Base-by-base conservation (phyloP, 2,329 filamentous ascomycete genomes). In the Phoma sp. region DNA sequence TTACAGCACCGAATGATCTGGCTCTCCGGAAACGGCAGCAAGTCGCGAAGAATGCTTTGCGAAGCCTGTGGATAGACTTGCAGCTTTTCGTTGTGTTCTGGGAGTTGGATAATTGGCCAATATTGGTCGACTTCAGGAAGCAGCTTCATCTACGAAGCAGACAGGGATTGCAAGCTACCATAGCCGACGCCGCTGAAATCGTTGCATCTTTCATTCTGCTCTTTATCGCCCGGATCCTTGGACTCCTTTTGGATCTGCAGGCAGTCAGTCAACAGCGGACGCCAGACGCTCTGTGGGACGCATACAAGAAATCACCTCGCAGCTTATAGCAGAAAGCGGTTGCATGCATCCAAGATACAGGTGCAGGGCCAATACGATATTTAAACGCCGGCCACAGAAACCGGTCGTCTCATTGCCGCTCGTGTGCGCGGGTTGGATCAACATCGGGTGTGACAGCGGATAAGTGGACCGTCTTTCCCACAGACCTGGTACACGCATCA, bases 71-170 rank as follows among this genome's bases (percentile, higher is more conserved):
- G 62, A 42, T 68, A 2, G 44, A 32, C 3, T 44, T 71, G 8
- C 64, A 65, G 41, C 48, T 74, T 7, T 66, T 67, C 25, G 30
- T 64, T 0, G 56, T 73, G 2, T 74, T 73, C 37, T 59, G 59
- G 52, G 60, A 65, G 7, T 41, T 72, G 48, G 70, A 74, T 52
- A 74, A 72, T 52, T 72, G 58, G 55, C 69, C 71, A 10, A 60
- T 73, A 18, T 59, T 74, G 11, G 4, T 63, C 13, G 37, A 41
- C 24, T 1, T 46, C 7, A 41, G 36, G 30, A 24, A 18, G 24
- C 11, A 13, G 33, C 44, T 40, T 4, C 10, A 23, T 0, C 22
- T n/a, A 6, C 23, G 25, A 13, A 4, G 18, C 6, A 23, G 9
- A 18, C 29, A 13, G 7, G 18, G 18, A 8, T 2, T 7, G 3